Evolutionary conservation across 108 stramenopile species (phyloP).

Genomic region (Epipyxis sp.): DNA sequence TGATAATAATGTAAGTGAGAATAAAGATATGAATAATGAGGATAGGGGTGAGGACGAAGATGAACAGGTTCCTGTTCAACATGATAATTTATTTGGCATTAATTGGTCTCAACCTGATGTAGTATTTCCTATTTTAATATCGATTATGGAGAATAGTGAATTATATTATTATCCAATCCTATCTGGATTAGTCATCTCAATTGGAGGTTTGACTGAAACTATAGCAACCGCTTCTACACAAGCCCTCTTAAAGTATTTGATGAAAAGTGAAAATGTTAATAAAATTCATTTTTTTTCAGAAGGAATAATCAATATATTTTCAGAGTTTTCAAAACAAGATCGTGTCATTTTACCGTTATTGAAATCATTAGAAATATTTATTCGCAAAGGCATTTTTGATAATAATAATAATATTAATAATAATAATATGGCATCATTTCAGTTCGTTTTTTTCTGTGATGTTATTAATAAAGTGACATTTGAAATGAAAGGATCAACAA

Average conservation of each 20-base stretch:
- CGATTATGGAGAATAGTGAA: no score
- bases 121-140: no score
- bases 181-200: constrained; percentile 78
- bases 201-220: constrained; percentile 86
- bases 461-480: constrained; percentile 53
- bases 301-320: constrained; percentile 15
- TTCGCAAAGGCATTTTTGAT: not conserved
- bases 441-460: constrained; percentile 47
- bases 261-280: constrained; percentile 41
- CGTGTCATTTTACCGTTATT: constrained; percentile 45
- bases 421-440: constrained; percentile 49
- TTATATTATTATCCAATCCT: constrained; percentile 56
- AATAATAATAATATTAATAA: constrained; percentile 41
- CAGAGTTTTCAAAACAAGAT: constrained; percentile 14
- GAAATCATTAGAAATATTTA: constrained; percentile 35
- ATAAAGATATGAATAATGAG: no score
- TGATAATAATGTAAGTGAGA: no score
- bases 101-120: no score
- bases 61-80: no score
- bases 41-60: no score
- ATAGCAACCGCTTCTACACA: constrained; percentile 69
- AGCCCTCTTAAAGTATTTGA: constrained; percentile 61
- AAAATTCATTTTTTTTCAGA: constrained; percentile 45
- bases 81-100: no score
- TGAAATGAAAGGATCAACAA: constrained; percentile 63